Conservation (phyloP, 2,329 filamentous ascomycete species). For the Colletotrichum echinochloae region DNA sequence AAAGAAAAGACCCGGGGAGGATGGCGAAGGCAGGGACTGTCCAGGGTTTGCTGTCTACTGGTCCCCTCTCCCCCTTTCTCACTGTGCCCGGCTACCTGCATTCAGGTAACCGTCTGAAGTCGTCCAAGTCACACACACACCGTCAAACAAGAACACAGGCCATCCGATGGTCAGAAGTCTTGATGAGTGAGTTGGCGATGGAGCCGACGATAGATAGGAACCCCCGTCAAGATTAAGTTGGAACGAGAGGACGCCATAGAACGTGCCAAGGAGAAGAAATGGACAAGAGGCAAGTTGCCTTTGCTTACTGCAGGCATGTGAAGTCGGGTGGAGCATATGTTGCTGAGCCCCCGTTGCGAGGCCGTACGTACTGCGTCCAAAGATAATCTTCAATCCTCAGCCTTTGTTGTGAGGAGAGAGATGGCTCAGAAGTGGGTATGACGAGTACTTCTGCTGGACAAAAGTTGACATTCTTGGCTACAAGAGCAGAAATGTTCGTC, state of each 20-base stretch:
- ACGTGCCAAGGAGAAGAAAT: background rate
- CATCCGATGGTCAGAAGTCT: background rate
- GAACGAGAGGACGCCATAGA: background rate
- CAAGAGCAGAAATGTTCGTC: background rate
- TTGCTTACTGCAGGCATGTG: background rate
- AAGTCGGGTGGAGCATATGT: too few relatives aligned
- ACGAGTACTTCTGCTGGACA: background rate
- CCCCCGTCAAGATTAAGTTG: background rate
- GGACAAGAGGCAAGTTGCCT: background rate
- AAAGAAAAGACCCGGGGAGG: background rate
- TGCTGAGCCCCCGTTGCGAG: background rate
- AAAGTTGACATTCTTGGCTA: background rate
- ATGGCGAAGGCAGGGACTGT: too few relatives aligned
- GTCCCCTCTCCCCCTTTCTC: background rate
- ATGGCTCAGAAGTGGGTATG: background rate
- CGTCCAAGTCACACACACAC: constrained; percentile 19
- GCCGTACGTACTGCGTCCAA: background rate
- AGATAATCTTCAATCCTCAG: background rate
- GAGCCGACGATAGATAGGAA: background rate
- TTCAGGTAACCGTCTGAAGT: constrained; percentile 5
- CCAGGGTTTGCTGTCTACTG: background rate
- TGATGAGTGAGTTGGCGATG: background rate
- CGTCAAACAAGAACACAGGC: background rate
- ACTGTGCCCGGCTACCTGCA: constrained; percentile 15
- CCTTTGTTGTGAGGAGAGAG: background rate